Percentiles rank a stretch among this genome's conserved stretches.
These are phyloP conservation scores for Allantophomopsis lycopodina DNA, from an alignment of 2,329 filamentous ascomycete genomes.

Conservation along the genomic window DNA sequence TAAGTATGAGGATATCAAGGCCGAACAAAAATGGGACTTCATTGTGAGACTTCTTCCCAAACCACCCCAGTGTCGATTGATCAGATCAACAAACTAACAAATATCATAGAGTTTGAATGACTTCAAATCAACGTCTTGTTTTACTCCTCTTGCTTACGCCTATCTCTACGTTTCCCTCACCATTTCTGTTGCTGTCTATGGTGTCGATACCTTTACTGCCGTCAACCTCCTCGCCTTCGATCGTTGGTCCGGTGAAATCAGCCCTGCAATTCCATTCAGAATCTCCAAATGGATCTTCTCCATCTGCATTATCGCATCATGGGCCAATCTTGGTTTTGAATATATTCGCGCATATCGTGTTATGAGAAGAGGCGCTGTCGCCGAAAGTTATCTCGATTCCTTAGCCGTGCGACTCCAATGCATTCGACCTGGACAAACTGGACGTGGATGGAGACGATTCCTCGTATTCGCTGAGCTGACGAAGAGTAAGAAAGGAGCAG, in stretches of 20 bases:
- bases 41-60: conserved; percentile 45
- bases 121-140: conserved; percentile 73
- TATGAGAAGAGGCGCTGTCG: conserved; percentile 73
- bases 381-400: conserved; percentile 82
- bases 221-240: conserved; percentile 83
- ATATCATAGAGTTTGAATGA: conserved; percentile 44
- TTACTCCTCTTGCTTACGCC: conserved; percentile 65
- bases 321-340: conserved; percentile 68
- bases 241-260: conserved; percentile 73
- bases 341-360: conserved; percentile 68
- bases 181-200: conserved; percentile 73
- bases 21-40: conserved; percentile 91
- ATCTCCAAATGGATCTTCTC: conserved; percentile 94
- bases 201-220: conserved; percentile 83
- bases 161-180: conserved; percentile 73
- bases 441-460: conserved; percentile 74
- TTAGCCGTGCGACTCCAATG: conserved; percentile 77
- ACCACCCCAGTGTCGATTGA: background rate
- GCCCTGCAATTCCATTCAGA: conserved; percentile 62
- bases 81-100: conserved; percentile 2
- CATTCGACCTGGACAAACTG: conserved; percentile 53
- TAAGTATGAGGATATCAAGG: conserved; percentile 50
- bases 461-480: conserved; percentile 60
- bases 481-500: conserved; percentile 58
- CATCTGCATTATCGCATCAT: conserved; percentile 81